A percentile compares a stretch with the other conserved stretches of the same genome.
Evolutionary conservation across 1,284 basidiomycete species (phyloP).

Genomic region (Kalmanozyma brasiliensis): DNA sequence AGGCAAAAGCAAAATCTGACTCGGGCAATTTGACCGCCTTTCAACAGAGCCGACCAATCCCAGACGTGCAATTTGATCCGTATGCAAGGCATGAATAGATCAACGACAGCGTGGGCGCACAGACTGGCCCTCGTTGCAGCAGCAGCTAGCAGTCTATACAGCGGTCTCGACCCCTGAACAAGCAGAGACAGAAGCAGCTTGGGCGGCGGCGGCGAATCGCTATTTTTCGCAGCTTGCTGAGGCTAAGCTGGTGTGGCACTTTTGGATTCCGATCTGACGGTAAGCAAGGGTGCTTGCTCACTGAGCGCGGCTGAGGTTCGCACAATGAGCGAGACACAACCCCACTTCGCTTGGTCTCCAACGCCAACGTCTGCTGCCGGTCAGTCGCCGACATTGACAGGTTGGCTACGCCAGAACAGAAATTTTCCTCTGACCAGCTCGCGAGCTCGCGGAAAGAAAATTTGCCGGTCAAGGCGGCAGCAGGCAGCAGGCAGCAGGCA

Average conservation of each 20-base stretch:
- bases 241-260: constrained; percentile 13
- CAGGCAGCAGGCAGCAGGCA: not conserved
- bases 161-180: too few species aligned
- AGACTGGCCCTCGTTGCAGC: too few species aligned
- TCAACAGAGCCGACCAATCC: constrained; percentile 12
- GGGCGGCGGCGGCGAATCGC: too few species aligned
- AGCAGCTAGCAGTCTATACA: too few species aligned
- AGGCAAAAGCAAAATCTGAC: constrained; percentile 16
- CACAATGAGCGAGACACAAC: not conserved
- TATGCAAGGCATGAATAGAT: not conserved
- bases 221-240: constrained; percentile 3
- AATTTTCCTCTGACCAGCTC: not conserved
- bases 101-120: not conserved
- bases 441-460: not conserved
- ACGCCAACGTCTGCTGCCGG: too few species aligned
- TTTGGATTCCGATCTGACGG: constrained; percentile 3
- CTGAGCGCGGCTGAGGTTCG: constrained; percentile 3
- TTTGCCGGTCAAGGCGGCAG: not conserved
- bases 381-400: too few species aligned
- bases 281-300: constrained; percentile 1
- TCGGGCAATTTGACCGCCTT: constrained; percentile 23
- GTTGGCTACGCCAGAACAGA: too few species aligned
- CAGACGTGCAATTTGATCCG: constrained; percentile 2
- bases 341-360: too few species aligned
- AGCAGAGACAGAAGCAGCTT: too few species aligned